phyloP scores from a whole-genome alignment of 768 basidiomycete genomes.

The Sporobolomyces roseus region DNA sequence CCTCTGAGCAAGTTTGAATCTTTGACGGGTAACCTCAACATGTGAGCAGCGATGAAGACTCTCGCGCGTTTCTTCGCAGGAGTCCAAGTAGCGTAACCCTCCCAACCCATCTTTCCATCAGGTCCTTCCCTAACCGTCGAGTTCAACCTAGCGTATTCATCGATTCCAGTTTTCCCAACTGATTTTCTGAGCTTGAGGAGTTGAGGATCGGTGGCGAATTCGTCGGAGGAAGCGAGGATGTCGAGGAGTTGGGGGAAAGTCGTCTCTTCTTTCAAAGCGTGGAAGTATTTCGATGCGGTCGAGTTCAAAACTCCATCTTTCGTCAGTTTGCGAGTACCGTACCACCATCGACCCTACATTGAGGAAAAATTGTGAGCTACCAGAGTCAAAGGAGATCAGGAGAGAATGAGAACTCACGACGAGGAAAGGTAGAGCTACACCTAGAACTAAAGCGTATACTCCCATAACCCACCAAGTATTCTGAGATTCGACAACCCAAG shows the following conservation, averaged over 20 bases:
- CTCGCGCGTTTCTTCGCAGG: constrained; percentile 56
- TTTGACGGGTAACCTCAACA: constrained; percentile 63
- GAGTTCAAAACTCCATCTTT: constrained; percentile 81
- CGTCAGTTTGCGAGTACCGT: constrained; percentile 78
- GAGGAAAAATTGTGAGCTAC: not conserved
- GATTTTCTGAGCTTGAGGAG: constrained; percentile 57
- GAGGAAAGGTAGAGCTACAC: constrained; percentile 74
- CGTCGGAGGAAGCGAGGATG: constrained; percentile 57
- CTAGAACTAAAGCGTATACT: constrained; percentile 80
- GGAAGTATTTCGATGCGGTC: constrained; percentile 85
- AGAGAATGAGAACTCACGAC: constrained; percentile 57
- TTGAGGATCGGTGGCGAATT: constrained; percentile 46
- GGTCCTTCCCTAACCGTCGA: constrained; percentile 47
- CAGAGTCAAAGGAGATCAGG: not conserved
- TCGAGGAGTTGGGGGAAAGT: constrained; percentile 67
- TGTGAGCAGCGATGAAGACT: constrained; percentile 75
- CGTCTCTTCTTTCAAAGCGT: constrained; percentile 72
- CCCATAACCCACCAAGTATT: constrained; percentile 90
- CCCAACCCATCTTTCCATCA: constrained; percentile 40
- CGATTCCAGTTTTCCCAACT: constrained; percentile 51
- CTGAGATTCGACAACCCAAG: constrained; percentile 85
- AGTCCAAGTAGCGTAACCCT: constrained; percentile 42
- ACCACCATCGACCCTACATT: constrained; percentile 96
- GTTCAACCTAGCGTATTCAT: constrained; percentile 48
- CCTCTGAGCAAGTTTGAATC: constrained; percentile 59